phyloP scores from a whole-genome alignment of 331 rosid genomes.

The Ulmus americana region DNA sequence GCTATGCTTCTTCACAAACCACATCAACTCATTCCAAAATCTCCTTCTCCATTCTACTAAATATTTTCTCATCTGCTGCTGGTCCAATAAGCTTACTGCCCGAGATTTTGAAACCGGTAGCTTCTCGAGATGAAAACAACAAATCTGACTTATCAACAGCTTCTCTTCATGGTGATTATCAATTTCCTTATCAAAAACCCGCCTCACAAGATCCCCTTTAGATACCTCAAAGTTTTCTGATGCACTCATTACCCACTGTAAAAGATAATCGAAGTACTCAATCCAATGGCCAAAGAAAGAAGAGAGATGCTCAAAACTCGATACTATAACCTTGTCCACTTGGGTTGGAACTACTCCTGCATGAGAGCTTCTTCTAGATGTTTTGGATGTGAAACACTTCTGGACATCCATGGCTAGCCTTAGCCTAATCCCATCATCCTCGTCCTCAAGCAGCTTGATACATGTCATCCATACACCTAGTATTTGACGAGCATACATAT shows the following conservation, averaged over 20 bases:
- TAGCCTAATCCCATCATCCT: slow-evolving; percentile 66
- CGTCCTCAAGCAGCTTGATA: slow-evolving; percentile 87
- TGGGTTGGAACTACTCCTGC: slow-evolving; percentile 54
- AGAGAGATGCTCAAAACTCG: slow-evolving; percentile 73
- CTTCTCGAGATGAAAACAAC: slow-evolving; percentile 72
- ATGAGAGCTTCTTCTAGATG: slow-evolving; percentile 27
- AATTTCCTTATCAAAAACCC: slow-evolving; percentile 87
- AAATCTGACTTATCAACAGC: slow-evolving; percentile 69
- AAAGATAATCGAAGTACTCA: slow-evolving; percentile 58
- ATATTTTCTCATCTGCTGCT: slow-evolving; percentile 36
- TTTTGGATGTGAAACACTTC: slow-evolving; percentile 48
- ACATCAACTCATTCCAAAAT: slow-evolving; percentile 51
- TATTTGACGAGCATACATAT: slow-evolving; percentile 55
- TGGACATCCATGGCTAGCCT: slow-evolving; percentile 69
- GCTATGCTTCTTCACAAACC: slow-evolving; percentile 45
- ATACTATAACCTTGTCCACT: slow-evolving; percentile 78
- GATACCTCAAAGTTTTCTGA: slow-evolving; percentile 36
- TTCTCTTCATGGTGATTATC: slow-evolving; percentile 95
- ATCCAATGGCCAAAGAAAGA: slow-evolving; percentile 80
- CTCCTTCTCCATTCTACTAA: slow-evolving; percentile 46
- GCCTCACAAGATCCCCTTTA: slow-evolving; percentile 73
- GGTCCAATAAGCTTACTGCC: slow-evolving; percentile 22
- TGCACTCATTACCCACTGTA: slow-evolving; percentile 45
- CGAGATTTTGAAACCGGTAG: slow-evolving; percentile 44
- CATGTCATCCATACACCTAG: slow-evolving; percentile 76